phyloP scores from a whole-genome alignment of 345 rosid species.

The Populus deltoides region DNA sequence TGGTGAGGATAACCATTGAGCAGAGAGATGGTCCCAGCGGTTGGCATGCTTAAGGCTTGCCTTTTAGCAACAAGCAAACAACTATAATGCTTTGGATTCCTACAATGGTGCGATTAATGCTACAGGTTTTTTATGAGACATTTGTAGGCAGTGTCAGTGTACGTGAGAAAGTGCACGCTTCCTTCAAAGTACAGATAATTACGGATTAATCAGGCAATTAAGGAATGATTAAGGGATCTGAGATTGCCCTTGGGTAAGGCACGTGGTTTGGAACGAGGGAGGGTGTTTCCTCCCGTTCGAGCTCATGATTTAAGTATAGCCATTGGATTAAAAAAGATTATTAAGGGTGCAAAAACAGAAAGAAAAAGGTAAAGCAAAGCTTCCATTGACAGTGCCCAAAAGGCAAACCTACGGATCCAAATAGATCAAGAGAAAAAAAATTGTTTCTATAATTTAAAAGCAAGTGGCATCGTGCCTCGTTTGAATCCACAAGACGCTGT shows the following conservation, averaged over 20 bases:
- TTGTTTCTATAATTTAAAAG: background rate
- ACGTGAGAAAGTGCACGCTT: conserved; percentile 13
- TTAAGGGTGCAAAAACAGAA: background rate
- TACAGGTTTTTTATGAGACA: conserved; percentile 1
- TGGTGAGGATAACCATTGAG: background rate
- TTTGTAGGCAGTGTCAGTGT: conserved; percentile 5
- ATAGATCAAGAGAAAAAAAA: background rate
- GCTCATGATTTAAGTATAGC: conserved; percentile 1
- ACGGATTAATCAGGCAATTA: conserved; percentile 27
- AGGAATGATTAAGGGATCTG: conserved; percentile 7
- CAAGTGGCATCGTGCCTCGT: conserved; percentile 3
- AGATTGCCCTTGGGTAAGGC: conserved; percentile 12
- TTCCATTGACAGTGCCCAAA: conserved; percentile 20
- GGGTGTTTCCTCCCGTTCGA: conserved; percentile 40
- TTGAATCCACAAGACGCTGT: background rate
- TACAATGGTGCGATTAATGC: conserved; percentile 14
- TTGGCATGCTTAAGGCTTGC: conserved; percentile 25
- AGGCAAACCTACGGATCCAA: background rate
- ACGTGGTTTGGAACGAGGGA: conserved; percentile 36
- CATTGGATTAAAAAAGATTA: background rate
- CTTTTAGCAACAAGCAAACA: conserved; percentile 36
- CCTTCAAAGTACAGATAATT: conserved; percentile 22
- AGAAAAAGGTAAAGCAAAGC: background rate
- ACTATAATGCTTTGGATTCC: conserved; percentile 42
- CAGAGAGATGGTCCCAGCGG: conserved; percentile 9